phyloP scores from a whole-genome alignment of 805 yeast species.

The Nakazawaea molendinolei region DNA sequence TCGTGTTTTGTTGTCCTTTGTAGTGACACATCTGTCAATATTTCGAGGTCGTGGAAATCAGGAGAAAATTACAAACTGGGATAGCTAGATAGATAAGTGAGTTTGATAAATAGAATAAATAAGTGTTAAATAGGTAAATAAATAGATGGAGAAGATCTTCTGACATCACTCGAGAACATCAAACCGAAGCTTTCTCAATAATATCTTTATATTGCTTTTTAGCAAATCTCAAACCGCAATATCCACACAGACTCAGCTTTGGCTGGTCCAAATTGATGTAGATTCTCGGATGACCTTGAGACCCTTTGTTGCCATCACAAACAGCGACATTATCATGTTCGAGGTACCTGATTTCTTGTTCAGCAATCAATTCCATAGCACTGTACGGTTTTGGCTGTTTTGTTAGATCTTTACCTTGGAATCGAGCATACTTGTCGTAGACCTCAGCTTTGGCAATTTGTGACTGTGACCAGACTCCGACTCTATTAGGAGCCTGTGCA shows the following conservation, averaged over 20 bases:
- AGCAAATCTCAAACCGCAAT: slow-evolving; percentile 70
- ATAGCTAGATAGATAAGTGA: slow-evolving; percentile 2
- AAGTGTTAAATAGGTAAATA: background rate
- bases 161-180: background rate
- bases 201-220: slow-evolving; percentile 39
- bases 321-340: slow-evolving; percentile 58
- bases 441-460: slow-evolving; percentile 59
- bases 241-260: slow-evolving; percentile 67
- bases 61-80: background rate
- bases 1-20: background rate
- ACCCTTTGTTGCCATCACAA: slow-evolving; percentile 70
- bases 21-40: too few relatives aligned
- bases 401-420: slow-evolving; percentile 61
- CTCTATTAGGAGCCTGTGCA: slow-evolving; percentile 74
- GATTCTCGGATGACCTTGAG: slow-evolving; percentile 81
- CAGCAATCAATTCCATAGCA: slow-evolving; percentile 75
- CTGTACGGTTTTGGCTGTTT: slow-evolving; percentile 76
- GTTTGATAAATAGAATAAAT: slow-evolving; percentile 1
- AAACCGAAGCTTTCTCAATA: slow-evolving; percentile 22
- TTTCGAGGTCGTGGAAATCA: background rate
- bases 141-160: background rate
- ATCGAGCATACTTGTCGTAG: slow-evolving; percentile 50
- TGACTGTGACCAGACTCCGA: slow-evolving; percentile 60
- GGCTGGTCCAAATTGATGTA: slow-evolving; percentile 77
- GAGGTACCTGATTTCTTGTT: slow-evolving; percentile 64